Conservation (phyloP, 768 basidiomycete genomes). For the Lactarius hatsudake region DNA sequence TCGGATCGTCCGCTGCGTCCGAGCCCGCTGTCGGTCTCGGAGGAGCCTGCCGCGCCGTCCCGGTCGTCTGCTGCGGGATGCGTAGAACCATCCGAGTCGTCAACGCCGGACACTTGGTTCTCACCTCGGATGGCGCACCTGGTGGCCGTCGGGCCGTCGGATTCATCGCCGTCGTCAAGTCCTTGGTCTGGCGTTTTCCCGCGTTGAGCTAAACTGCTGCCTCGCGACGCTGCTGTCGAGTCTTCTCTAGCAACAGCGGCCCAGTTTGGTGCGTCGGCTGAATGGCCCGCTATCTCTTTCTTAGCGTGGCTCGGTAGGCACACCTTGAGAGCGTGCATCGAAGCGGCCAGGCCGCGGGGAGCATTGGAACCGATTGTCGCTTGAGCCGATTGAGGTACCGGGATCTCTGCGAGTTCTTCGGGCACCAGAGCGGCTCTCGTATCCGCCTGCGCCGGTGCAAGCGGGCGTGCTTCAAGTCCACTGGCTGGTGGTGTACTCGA, state of each 20-base stretch:
- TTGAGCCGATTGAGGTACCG: not conserved
- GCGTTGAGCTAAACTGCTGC: not conserved
- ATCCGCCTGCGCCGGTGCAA: not conserved
- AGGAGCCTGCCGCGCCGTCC: constrained; percentile 1
- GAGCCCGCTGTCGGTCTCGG: constrained; percentile 5
- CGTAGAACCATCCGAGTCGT: constrained; percentile 14
- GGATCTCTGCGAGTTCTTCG: not conserved
- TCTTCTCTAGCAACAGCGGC: constrained; percentile 14
- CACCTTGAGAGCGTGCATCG: constrained; percentile 10
- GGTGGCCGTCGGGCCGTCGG: not conserved
- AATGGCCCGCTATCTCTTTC: not conserved
- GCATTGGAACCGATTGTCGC: not conserved
- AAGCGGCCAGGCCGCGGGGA: constrained; percentile 7
- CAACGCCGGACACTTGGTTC: constrained; percentile 3
- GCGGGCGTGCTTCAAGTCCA: not conserved
- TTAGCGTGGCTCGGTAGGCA: not conserved
- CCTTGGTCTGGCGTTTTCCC: not conserved
- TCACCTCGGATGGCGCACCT: constrained; percentile 18
- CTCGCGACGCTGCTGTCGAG: not conserved
- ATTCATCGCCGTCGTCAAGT: not conserved
- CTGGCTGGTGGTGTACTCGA: not conserved
- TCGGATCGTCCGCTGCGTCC: constrained; percentile 3
- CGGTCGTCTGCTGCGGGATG: constrained; percentile 16
- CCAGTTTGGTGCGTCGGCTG: constrained; percentile 20
- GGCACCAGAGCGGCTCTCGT: not conserved